These are phyloP conservation scores for Narthecium ossifragum DNA, from an alignment of 106 monocot genomes.

Conservation along the genomic window DNA sequence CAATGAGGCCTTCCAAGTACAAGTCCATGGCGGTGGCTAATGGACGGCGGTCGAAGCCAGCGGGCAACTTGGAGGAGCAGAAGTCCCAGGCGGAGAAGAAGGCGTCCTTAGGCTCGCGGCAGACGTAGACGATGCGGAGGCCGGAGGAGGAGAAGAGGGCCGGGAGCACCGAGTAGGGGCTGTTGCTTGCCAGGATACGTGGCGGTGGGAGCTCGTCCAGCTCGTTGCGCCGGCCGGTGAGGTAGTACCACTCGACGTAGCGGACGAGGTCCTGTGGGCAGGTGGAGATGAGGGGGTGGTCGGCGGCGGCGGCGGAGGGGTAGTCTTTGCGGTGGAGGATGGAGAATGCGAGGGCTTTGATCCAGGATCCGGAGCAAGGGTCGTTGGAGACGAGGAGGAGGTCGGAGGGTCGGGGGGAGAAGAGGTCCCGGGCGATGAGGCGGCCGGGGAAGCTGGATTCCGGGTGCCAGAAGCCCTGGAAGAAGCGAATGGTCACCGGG, in stretches of 20 bases:
- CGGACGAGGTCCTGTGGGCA: no score
- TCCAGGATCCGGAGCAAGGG: constrained; percentile 5
- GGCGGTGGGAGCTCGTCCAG: constrained; percentile 3
- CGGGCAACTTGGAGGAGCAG: not conserved
- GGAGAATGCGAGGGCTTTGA: constrained; percentile 7
- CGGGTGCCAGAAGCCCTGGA: no score
- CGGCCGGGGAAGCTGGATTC: no score
- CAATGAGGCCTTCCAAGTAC: not conserved
- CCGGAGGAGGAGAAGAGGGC: not conserved
- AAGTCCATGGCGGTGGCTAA: not conserved
- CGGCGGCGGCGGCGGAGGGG: no score
- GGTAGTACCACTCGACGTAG: no score
- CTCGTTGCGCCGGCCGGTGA: no score
- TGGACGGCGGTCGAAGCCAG: not conserved
- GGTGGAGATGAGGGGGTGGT: not conserved
- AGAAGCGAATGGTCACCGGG: no score
- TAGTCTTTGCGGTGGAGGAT: not conserved
- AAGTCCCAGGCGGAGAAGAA: constrained; percentile 9
- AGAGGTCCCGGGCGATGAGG: constrained; percentile 1
- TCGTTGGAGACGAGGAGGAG: constrained; percentile 3
- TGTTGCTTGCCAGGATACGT: constrained; percentile 11
- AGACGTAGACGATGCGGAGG: constrained; percentile 10
- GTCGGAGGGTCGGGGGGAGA: constrained; percentile 2
- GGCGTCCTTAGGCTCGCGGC: constrained; percentile 15
- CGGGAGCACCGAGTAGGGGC: constrained; percentile 8